phyloP scores from a whole-genome alignment of 1,139 yeast genomes.

The Kluyveromyces sp. region DNA sequence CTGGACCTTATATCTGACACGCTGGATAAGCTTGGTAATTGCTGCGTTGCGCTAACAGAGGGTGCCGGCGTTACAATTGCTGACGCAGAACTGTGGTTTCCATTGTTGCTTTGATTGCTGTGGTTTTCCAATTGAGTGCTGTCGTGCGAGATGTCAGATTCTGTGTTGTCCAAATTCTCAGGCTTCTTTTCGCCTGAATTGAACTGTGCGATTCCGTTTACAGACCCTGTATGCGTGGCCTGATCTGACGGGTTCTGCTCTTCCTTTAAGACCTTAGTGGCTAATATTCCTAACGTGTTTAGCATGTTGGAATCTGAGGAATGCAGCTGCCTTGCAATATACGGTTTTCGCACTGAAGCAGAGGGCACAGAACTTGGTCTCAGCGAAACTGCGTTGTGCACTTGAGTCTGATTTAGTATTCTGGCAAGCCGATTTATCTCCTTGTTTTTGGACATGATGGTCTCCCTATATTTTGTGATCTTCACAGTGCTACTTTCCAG shows the following conservation, averaged over 20 bases:
- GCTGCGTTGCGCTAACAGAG: conserved; percentile 3
- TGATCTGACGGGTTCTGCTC: conserved; percentile 20
- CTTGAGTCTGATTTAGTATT: conserved; percentile 15
- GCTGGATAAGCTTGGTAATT: conserved; percentile 8
- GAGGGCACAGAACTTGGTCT: conserved; percentile 7
- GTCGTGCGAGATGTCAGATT: conserved; percentile 20
- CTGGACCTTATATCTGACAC: conserved; percentile 6
- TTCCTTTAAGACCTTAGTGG: conserved; percentile 41
- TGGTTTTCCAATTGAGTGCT: conserved; percentile 9
- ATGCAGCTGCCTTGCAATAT: conserved; percentile 3
- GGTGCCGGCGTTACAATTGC: not conserved
- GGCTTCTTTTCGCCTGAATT: conserved; percentile 1
- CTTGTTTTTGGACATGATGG: conserved; percentile 37
- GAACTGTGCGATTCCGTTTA: not conserved
- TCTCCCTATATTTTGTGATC: conserved; percentile 39
- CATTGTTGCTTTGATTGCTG: not conserved
- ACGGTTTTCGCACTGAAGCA: conserved; percentile 7
- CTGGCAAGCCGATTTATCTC: conserved; percentile 34
- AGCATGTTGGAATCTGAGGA: conserved; percentile 32
- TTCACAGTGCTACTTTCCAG: conserved; percentile 37
- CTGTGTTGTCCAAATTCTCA: conserved; percentile 10
- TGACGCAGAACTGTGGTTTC: not conserved
- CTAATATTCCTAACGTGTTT: conserved; percentile 41
- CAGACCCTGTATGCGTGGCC: not conserved
- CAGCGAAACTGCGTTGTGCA: conserved; percentile 6